Base-by-base conservation (phyloP, 352 stramenopile genomes). In the Pythium vanterpoolii region DNA sequence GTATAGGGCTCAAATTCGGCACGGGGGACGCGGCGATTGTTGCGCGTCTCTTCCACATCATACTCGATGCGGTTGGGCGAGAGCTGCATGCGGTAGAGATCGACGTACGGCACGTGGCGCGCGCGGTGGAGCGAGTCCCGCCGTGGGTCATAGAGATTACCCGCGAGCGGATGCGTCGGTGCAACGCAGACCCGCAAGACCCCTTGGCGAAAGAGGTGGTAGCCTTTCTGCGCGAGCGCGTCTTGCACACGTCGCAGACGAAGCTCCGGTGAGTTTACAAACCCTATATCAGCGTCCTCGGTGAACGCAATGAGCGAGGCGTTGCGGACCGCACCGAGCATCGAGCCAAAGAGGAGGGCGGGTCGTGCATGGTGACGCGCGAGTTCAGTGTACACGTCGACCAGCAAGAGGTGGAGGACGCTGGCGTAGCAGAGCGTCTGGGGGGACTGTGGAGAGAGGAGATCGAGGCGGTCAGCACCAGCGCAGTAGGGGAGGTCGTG, bases 381-480 rank as follows among this genome's bases (percentile, higher is more conserved):
- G 14, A 85, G 47, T 49, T 85, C 71, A 26, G 69, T 65, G 62
- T 81, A 84, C 9, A 81, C 70, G 58, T 84, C 77, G 18, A 80
- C 51, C 14, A 87, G 58, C 13, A 87, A 47, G 66, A 87, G 72
- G 56, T 83, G 75, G 43, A 85, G 59, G 19, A 77, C 69, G 54
- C 71, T 85, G 19, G 44, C 71, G 38, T 77, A 79, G 55, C 77
- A 87, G 3, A 69, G 40, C 52, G 64, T 72, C 9, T 69, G 50
- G 11, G 56, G 58, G 11, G 59, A 60, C 38, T 73, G 60, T 7
- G 62, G 54, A 8, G 30, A 66, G 7, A 87, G 64, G 13, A 87
- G 57, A 40, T 85, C 73, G 51, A 83, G 60, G 23, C 74, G 74
- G 57, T 87, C 74, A 1, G 68, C 64, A 7, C 46, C 61, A 7